These are phyloP conservation scores for Circinella minor DNA, from an alignment of 371 early-diverging fungal genomes.

Conservation along the genomic window DNA sequence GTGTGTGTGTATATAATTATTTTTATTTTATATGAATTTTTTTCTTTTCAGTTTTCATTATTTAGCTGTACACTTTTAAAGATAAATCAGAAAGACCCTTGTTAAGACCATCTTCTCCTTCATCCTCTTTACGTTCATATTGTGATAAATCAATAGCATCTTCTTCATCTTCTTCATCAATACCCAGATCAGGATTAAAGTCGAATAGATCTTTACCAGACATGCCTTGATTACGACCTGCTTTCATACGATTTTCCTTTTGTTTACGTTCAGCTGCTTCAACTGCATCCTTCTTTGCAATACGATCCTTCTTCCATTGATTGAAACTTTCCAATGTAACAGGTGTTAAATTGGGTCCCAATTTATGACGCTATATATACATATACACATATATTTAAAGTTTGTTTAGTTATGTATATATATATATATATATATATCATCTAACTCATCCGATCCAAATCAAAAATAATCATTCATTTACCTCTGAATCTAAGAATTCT, in stretches of 20 bases:
- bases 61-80: background rate
- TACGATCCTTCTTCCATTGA: constrained; percentile 94
- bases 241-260: constrained; percentile 90
- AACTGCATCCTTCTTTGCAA: constrained; percentile 75
- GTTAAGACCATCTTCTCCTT: constrained; percentile 15
- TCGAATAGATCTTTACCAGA: constrained; percentile 98
- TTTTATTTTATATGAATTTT: background rate
- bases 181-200: constrained; percentile 92
- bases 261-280: constrained; percentile 70
- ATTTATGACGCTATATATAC: constrained; percentile 82
- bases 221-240: constrained; percentile 91
- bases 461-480: constrained; percentile 28
- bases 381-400: background rate
- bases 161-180: constrained; percentile 78
- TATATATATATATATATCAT: background rate
- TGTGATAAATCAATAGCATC: constrained; percentile 66
- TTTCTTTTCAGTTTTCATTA: constrained; percentile 13
- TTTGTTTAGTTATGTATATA: too few species aligned
- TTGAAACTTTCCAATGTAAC: constrained; percentile 95
- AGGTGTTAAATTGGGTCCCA: constrained; percentile 94
- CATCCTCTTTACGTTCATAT: constrained; percentile 53
- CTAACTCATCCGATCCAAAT: background rate
- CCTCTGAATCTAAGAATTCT: constrained; percentile 96
- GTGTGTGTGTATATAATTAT: too few species aligned
- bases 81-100: constrained; percentile 19